Base-by-base conservation (phyloP, 805 yeast species). In the Saturnispora saitoi region DNA sequence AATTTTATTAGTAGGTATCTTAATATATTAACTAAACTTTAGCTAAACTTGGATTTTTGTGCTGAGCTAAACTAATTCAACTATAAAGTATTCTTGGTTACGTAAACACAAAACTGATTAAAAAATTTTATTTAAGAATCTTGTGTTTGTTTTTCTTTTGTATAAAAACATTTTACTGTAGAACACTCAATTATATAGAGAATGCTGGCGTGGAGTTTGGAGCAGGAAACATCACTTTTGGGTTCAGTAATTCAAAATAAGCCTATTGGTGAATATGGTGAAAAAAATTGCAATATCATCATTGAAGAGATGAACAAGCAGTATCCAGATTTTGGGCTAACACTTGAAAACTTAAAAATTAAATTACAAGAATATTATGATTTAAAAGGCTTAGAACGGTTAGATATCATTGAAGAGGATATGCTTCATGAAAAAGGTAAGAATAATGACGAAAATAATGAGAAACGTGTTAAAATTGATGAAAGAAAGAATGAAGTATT, bases 341-440 rank as follows among this genome's bases (percentile, higher is more conserved):
- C 53, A 2, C 37, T 50, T 12, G 39, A 45, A 4, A 57, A 58
- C 3, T 47, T 64, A 7, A 44, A 52, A 15, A 29, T 34, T 9
- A 52, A 54, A 24, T 50, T 64, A 30, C 48, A 50, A 19, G 54
- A 57, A 36, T 63, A 54, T 45, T 64, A 64, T 45, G 62, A 64
- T 45, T 36, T 64, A 39, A 37, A 49, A 1, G 67, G 66, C 1
- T 42, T 64, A 3, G 58, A 55, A 28, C 64, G 64, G 31, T 47
- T 44, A 36, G 58, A 52, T 32, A 31, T 31, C 4, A 38, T 24
- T 14, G 19, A 29, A 17, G 52, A 44, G 5, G 38, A 43, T 43
- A 30, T 30, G 11, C n/a, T 8, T 3, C 38, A 19, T 15, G 39
- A 47, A 3, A 42, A 36, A 28, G 42, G 39, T 5, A 45, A 47